Evolutionary conservation across 176 grass and related monocot species (phyloP).

Genomic region (Phragmites australis): DNA sequence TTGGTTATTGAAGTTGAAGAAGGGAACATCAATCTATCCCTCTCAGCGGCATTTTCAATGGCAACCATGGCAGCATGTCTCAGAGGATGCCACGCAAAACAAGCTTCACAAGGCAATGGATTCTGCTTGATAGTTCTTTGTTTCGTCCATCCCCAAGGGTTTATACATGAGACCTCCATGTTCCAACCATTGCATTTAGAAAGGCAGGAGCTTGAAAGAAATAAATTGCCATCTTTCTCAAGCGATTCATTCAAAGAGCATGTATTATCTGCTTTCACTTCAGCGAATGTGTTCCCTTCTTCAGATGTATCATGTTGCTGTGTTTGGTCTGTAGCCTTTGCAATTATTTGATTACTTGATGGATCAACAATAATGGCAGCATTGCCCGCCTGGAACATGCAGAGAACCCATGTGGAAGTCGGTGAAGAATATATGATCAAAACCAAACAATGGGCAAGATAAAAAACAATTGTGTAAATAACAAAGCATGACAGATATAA

Average conservation of each 20-base stretch:
- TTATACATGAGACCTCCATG: constrained; percentile 62
- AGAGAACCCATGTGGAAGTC: neutral
- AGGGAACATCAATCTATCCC: constrained; percentile 65
- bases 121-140: constrained; percentile 34
- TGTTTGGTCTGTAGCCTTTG: constrained; percentile 59
- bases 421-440: neutral
- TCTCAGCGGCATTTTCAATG: constrained; percentile 74
- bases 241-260: neutral
- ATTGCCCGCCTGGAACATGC: constrained; percentile 60
- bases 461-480: neutral
- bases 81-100: constrained; percentile 79
- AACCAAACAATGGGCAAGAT: neutral
- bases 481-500: too few relatives aligned
- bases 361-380: constrained; percentile 85
- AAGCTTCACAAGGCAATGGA: constrained; percentile 26
- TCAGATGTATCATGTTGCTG: constrained; percentile 19
- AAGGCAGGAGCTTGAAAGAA: constrained; percentile 1
- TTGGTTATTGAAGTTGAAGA: constrained; percentile 27
- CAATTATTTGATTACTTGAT: constrained; percentile 63
- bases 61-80: constrained; percentile 83
- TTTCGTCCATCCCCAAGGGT: constrained; percentile 72
- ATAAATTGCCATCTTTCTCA: neutral
- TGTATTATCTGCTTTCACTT: constrained; percentile 18
- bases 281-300: constrained; percentile 29
- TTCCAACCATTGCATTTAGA: constrained; percentile 29